Base-by-base conservation (phyloP, 208 protist species). In the Trypanosoma theileri region DNA sequence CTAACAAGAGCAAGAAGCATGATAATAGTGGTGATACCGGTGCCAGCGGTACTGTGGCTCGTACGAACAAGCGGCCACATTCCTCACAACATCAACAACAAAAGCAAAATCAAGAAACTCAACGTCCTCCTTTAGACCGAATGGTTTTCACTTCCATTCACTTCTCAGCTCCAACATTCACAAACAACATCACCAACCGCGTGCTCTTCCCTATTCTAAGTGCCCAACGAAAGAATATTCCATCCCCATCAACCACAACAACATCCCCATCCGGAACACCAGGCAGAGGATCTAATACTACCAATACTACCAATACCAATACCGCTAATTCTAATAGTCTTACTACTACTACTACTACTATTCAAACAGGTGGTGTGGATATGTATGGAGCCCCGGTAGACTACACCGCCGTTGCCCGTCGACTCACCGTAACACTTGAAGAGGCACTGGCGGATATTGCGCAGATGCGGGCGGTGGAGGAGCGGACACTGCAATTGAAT, bases 141-240 rank as follows among this genome's bases (percentile, higher is more conserved):
- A 78, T 78, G 40, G 48, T 82, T 14, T 91, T 94, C 68, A 82
- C 70, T 71, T 66, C 80, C 7, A 66, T 85, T 48, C 79, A 79
- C 53, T 94, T 94, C 69, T 92, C 84, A 48, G 65, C 85, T 0
- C 66, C 89, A 28, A 74, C 73, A 26, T 89, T 94, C 53, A 84
- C 89, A 21, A 94, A 94, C 67, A 91, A 82, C 75, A 69, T 94
- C 11, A 71, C 82, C 2, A 79, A 86, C 55, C 75, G 82, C 21
- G 56, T 92, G 16, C 66, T 94, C 14, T 81, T 82, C 59, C 80
- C 83, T 0, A 46, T 87, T 8, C 42, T 91, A 53, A 58, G 53
- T 16, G 26, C 66, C 1, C 41, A 44, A 19, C 17, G 55, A 40
- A n/a, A 28, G 14, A 44, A 50, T 4, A 17, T 17, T 6, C 28